Percentiles rank a stretch among this genome's conserved stretches.
phyloP scores from a whole-genome alignment of 148 eudicot genomes.

The Salicornia ramosissima region DNA sequence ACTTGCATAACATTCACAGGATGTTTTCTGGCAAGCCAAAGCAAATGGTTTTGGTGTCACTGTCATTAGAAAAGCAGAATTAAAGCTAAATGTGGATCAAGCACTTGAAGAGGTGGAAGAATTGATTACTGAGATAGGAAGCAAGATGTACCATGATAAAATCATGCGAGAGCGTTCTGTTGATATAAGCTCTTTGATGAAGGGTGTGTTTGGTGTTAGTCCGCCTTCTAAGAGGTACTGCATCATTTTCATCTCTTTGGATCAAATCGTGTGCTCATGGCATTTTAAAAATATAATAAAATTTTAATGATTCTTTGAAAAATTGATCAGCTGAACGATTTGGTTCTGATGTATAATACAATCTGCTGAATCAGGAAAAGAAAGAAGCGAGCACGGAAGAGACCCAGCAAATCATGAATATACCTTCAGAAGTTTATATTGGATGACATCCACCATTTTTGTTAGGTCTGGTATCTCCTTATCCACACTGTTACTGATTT shows the following conservation, averaged over 20 bases:
- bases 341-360: not conserved
- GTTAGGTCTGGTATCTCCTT: slow-evolving; percentile 11
- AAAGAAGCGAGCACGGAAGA: slow-evolving; percentile 41
- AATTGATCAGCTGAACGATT: too few species aligned
- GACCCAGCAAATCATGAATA: slow-evolving; percentile 30
- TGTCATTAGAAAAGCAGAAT: slow-evolving; percentile 74
- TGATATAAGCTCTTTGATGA: slow-evolving; percentile 62
- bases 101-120: slow-evolving; percentile 88
- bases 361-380: slow-evolving; percentile 37
- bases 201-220: slow-evolving; percentile 61
- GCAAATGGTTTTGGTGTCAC: slow-evolving; percentile 80
- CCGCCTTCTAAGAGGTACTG: slow-evolving; percentile 60
- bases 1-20: slow-evolving; percentile 40
- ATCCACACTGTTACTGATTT: not conserved
- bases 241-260: not conserved
- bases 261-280: not conserved
- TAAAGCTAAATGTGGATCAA: slow-evolving; percentile 76
- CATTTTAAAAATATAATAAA: not conserved
- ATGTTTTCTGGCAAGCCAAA: slow-evolving; percentile 72
- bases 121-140: slow-evolving; percentile 65
- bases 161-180: slow-evolving; percentile 63
- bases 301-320: too few species aligned
- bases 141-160: slow-evolving; percentile 80
- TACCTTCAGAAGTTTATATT: slow-evolving; percentile 2
- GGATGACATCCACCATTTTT: not conserved